phyloP scores from a whole-genome alignment of 1,284 basidiomycete genomes.

The Rhodotorula sp. region DNA sequence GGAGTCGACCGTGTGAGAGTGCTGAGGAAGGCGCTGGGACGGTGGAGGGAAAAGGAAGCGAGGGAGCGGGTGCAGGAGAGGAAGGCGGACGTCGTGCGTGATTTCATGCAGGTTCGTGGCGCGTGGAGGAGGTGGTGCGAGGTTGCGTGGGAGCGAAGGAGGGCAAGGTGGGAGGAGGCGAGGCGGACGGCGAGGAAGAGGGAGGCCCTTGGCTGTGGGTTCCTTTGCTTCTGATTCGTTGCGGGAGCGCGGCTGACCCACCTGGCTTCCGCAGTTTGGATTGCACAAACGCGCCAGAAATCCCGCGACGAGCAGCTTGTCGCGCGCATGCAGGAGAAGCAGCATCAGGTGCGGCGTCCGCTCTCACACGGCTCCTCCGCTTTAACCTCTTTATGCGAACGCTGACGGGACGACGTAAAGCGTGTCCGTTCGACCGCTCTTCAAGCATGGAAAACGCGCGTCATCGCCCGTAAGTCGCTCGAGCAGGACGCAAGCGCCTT shows the following conservation, averaged over 20 bases:
- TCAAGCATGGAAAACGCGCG: slow-evolving; percentile 14
- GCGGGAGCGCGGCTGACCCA: too few species aligned
- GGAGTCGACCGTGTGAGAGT: background rate
- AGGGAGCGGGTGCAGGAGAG: background rate
- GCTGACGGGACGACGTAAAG: background rate
- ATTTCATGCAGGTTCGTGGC: slow-evolving; percentile 20
- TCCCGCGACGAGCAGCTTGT: slow-evolving; percentile 6
- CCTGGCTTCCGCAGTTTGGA: slow-evolving; percentile 22
- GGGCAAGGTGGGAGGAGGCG: slow-evolving; percentile 14
- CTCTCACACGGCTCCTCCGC: background rate
- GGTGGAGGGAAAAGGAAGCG: slow-evolving; percentile 14
- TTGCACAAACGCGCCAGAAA: slow-evolving; percentile 3
- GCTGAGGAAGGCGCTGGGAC: background rate
- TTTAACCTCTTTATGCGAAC: background rate
- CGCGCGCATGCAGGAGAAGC: background rate
- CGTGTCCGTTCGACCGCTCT: background rate
- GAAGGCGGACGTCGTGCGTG: slow-evolving; percentile 24
- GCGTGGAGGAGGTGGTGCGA: slow-evolving; percentile 22
- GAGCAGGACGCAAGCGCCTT: slow-evolving; percentile 21
- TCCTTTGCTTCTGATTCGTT: background rate
- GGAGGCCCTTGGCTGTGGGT: slow-evolving; percentile 31
- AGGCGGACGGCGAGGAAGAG: slow-evolving; percentile 3
- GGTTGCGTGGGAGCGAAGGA: slow-evolving; percentile 11
- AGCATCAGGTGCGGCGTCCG: background rate
- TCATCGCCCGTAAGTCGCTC: slow-evolving; percentile 24